Conservation (phyloP, 768 basidiomycete species). For the Mycena filopes region DNA sequence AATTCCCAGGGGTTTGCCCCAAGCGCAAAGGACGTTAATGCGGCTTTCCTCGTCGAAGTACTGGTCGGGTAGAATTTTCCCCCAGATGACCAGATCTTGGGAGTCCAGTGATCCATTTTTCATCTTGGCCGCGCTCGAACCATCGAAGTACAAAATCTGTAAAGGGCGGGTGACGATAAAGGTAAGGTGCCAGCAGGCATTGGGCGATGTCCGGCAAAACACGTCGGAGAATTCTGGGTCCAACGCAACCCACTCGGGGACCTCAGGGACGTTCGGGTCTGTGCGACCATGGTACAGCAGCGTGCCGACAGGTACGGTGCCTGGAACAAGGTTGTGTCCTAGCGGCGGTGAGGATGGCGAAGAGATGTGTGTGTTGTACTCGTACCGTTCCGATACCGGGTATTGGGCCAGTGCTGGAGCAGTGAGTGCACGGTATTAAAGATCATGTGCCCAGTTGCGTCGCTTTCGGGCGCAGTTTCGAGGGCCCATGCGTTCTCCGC, state of each 20-base stretch:
- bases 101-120: conserved; percentile 44
- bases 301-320: conserved; percentile 46
- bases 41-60: conserved; percentile 36
- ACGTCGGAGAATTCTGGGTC: conserved; percentile 48
- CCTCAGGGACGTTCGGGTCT: conserved; percentile 36
- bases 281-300: conserved; percentile 46
- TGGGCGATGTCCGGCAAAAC: conserved; percentile 36
- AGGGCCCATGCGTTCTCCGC: conserved; percentile 37
- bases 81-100: conserved; percentile 50
- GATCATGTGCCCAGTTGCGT: conserved; percentile 38
- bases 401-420: conserved; percentile 49
- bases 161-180: conserved; percentile 40
- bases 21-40: conserved; percentile 43
- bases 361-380: neutral
- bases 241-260: conserved; percentile 45
- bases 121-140: conserved; percentile 44
- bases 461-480: conserved; percentile 34
- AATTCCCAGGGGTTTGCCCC: conserved; percentile 43
- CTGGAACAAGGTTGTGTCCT: conserved; percentile 47
- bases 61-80: conserved; percentile 32
- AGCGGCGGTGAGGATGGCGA: neutral
- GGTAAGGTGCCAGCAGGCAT: conserved; percentile 43
- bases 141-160: conserved; percentile 45
- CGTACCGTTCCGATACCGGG: conserved; percentile 43
- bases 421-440: conserved; percentile 40